Conservation (phyloP, 2,329 filamentous ascomycete species). For the Bipolaris oryzae region DNA sequence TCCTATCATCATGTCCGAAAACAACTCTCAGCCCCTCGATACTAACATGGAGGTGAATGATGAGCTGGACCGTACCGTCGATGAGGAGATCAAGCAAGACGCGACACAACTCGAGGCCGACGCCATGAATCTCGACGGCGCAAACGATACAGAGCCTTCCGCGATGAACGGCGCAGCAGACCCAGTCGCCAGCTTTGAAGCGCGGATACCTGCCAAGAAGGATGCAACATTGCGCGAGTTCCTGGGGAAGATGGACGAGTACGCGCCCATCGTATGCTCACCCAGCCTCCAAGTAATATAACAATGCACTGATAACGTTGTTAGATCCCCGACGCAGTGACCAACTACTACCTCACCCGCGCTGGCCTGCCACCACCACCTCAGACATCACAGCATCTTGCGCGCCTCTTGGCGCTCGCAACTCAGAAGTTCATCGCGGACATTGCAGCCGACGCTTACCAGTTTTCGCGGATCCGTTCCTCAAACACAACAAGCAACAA, state of each 20-base stretch:
- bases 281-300: slow-evolving; percentile 1
- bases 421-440: slow-evolving; percentile 99
- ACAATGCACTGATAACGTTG: slow-evolving; percentile 17
- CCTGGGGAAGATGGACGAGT: slow-evolving; percentile 95
- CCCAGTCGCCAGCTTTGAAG: slow-evolving; percentile 60
- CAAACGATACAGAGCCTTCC: slow-evolving; percentile 44
- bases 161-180: slow-evolving; percentile 48
- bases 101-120: slow-evolving; percentile 41
- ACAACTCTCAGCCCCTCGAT: slow-evolving; percentile 36
- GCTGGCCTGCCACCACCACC: slow-evolving; percentile 92
- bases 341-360: slow-evolving; percentile 96
- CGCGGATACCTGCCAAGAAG: slow-evolving; percentile 78
- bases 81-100: slow-evolving; percentile 50
- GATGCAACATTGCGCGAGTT: slow-evolving; percentile 93
- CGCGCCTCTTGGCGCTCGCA: slow-evolving; percentile 92
- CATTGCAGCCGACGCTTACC: slow-evolving; percentile 95
- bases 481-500: slow-evolving; percentile 90
- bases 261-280: slow-evolving; percentile 83
- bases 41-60: slow-evolving; percentile 43
- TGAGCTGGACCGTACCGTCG: slow-evolving; percentile 50
- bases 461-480: slow-evolving; percentile 95
- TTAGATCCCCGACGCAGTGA: slow-evolving; percentile 96
- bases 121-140: slow-evolving; percentile 51
- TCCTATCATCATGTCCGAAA: slow-evolving; percentile 41
- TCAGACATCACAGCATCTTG: slow-evolving; percentile 86